A percentile compares a stretch with the other conserved stretches of the same genome.
phyloP scores from a whole-genome alignment of 495 filamentous ascomycete genomes.

The Astrothelium macrocarpum region DNA sequence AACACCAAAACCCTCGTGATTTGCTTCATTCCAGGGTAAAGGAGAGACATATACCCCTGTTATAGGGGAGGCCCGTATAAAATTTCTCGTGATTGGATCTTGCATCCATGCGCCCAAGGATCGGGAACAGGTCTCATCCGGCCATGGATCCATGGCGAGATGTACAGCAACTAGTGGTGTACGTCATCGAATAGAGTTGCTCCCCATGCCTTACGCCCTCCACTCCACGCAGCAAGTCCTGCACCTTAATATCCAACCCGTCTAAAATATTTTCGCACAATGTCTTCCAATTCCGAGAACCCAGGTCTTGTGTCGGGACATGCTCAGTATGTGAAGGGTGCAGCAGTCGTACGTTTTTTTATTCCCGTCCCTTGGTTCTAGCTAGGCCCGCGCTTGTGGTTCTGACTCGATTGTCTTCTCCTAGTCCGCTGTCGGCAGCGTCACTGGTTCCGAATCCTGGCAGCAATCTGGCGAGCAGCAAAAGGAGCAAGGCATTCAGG shows the following conservation, averaged over 20 bases:
- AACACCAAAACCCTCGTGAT: neutral
- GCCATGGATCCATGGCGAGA: too few species aligned
- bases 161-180: too few species aligned
- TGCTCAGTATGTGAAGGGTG: slow-evolving; percentile 33
- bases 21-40: neutral
- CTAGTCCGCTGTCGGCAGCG: slow-evolving; percentile 28
- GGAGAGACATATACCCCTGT: too few species aligned
- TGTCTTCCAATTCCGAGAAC: slow-evolving; percentile 24
- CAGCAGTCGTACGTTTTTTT: slow-evolving; percentile 25
- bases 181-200: too few species aligned
- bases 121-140: too few species aligned
- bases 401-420: slow-evolving; percentile 9
- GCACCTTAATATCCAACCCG: neutral
- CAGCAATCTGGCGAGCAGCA: slow-evolving; percentile 25
- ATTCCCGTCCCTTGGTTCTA: neutral
- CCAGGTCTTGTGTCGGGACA: slow-evolving; percentile 30
- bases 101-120: too few species aligned
- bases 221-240: too few species aligned
- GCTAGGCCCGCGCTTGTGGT: neutral
- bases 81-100: too few species aligned
- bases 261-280: neutral
- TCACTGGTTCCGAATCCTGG: slow-evolving; percentile 30
- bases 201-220: too few species aligned
- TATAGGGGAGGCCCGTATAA: too few species aligned
- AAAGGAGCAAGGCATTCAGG: slow-evolving; percentile 27